Conservation (phyloP, 1,284 basidiomycete species). For the Exobasidium rhododendri region DNA sequence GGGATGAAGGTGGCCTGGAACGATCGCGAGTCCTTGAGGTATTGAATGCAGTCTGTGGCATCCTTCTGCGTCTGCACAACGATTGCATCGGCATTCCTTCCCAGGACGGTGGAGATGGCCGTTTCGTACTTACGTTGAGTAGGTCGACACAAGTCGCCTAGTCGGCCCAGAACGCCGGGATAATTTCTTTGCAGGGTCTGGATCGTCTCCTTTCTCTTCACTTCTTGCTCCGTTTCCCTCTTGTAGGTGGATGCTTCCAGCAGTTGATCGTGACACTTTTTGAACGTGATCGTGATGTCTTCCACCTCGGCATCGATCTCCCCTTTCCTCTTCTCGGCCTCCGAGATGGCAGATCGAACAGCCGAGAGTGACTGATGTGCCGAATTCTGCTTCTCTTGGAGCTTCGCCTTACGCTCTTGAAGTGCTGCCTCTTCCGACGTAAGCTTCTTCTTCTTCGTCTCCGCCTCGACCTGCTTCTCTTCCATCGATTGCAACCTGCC, state of each 20-base stretch:
- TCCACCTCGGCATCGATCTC: slow-evolving; percentile 59
- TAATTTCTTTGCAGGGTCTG: slow-evolving; percentile 68
- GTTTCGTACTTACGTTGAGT: slow-evolving; percentile 86
- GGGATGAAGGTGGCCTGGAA: slow-evolving; percentile 97
- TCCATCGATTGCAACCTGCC: slow-evolving; percentile 62
- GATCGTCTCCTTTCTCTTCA: slow-evolving; percentile 78
- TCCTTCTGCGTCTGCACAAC: slow-evolving; percentile 95
- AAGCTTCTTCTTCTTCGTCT: slow-evolving; percentile 65
- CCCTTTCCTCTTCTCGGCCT: slow-evolving; percentile 70
- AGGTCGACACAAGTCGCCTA: slow-evolving; percentile 89
- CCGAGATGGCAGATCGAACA: slow-evolving; percentile 69
- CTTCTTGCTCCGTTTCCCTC: slow-evolving; percentile 76
- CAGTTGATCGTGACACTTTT: slow-evolving; percentile 76
- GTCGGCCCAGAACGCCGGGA: slow-evolving; percentile 64
- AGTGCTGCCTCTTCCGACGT: slow-evolving; percentile 64
- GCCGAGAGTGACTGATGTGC: slow-evolving; percentile 34
- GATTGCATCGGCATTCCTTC: slow-evolving; percentile 89
- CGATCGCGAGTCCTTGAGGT: slow-evolving; percentile 87
- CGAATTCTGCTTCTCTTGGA: slow-evolving; percentile 25
- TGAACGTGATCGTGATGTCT: slow-evolving; percentile 76
- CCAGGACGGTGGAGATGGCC: slow-evolving; percentile 90
- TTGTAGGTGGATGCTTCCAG: slow-evolving; percentile 55
- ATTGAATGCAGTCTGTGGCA: slow-evolving; percentile 95
- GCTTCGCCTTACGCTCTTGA: slow-evolving; percentile 63
- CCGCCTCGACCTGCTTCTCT: slow-evolving; percentile 67